phyloP scores from a whole-genome alignment of 2,329 filamentous ascomycete genomes.

The Fusarium newnesense region DNA sequence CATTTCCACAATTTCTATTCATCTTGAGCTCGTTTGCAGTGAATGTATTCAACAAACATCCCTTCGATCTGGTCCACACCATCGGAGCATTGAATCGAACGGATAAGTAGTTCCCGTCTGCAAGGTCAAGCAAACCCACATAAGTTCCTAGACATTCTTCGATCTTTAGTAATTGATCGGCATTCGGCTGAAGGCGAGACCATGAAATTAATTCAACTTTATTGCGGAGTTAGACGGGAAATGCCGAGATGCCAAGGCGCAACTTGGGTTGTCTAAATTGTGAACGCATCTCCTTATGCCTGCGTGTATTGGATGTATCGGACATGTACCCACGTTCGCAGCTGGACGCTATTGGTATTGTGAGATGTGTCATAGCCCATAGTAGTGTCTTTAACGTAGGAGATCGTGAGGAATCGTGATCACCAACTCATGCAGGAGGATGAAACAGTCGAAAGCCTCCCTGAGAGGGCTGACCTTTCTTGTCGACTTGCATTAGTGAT shows the following conservation, averaged over 20 bases:
- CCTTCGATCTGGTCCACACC: background rate
- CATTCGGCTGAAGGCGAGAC: background rate
- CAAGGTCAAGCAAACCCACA: background rate
- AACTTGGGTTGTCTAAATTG: background rate
- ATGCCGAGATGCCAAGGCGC: background rate
- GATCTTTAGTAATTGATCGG: background rate
- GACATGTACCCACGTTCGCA: background rate
- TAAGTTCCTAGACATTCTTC: background rate
- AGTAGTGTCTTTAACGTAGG: background rate
- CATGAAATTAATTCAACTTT: background rate
- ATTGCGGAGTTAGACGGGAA: slow-evolving; percentile 4
- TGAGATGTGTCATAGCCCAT: background rate
- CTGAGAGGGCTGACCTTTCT: background rate
- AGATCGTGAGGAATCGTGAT: slow-evolving; percentile 10
- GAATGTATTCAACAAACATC: background rate
- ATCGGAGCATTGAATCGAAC: background rate
- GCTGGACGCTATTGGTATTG: background rate
- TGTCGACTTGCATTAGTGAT: slow-evolving; percentile 16
- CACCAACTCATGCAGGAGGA: slow-evolving; percentile 6
- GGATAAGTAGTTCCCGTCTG: background rate
- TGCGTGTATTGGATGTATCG: slow-evolving; percentile 15
- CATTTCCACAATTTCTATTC: background rate
- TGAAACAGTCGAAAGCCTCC: slow-evolving; percentile 14
- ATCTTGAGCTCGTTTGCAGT: background rate
- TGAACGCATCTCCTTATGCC: background rate